Base-by-base conservation (phyloP, 116 monocot genomes). In the Trichopus zeylanicus region DNA sequence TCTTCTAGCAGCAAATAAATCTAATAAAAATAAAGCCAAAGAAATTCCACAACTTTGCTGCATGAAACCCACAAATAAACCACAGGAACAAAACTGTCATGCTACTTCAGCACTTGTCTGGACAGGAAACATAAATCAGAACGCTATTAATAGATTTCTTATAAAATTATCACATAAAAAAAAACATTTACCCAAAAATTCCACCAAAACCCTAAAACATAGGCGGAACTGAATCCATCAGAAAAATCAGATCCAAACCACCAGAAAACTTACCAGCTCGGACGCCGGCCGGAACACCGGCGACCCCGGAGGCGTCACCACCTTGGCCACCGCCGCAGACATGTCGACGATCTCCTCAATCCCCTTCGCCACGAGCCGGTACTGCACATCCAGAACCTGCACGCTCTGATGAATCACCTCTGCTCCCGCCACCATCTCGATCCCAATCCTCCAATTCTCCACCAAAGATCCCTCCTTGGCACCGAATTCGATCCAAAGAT, bases 361-460 rank as follows among this genome's bases (percentile, higher is more conserved):
- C 26, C 56, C 73, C 73, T 70, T 71, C n/a, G 77, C 42, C 18
- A 73, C 26, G 46, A 76, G 65, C 21, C 73, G 53, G 37, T 63
- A 77, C 67, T 63, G 77, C 30, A 74, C 77, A 23, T 77, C 82
- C 29, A 73, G 64, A 73, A 77, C 77, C 60, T 34, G 46, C 8
- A 82, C 60, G 53, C 68, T 68, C 63, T 66, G 75, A 23, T 67
- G 75, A 2, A 78, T 47, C 12, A 75, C 60, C 25, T 79, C 72
- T 26, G 79, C 59, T 58, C 56, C 78, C 16, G 84, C 84, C 47
- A 74, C 84, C 84, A 79, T 78, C 68, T 74, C 35, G 51, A 21
- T 48, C 18, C 22, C 23, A 29, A 59, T 39, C 22, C 31, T 35
- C 11, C 8, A 27, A 34, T 25, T 46, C 27, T 62, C 29, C 1